Conservation (phyloP, 768 basidiomycete genomes). For the Leccinum subgranulosum region DNA sequence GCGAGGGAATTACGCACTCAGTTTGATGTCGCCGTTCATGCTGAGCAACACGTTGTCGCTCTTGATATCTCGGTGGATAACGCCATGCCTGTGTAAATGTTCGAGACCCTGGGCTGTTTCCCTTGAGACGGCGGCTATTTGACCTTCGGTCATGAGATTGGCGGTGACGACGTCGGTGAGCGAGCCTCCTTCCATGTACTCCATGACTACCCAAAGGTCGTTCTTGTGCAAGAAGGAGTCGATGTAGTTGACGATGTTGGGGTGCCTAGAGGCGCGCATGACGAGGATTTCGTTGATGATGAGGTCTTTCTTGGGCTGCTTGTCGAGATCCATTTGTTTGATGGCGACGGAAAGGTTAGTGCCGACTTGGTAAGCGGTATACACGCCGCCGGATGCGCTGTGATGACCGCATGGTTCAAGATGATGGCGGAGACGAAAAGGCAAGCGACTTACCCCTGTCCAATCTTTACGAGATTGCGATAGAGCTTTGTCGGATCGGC, state of each 20-base stretch:
- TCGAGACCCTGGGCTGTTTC: conserved; percentile 92
- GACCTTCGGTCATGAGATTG: conserved; percentile 95
- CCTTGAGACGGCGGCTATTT: conserved; percentile 94
- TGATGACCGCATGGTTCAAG: conserved; percentile 6
- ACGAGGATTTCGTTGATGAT: conserved; percentile 99
- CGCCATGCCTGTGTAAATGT: conserved; percentile 93
- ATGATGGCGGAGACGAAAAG: not conserved
- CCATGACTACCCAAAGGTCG: conserved; percentile 99
- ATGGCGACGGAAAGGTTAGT: conserved; percentile 94
- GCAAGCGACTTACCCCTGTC: conserved; percentile 75
- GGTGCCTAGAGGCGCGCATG: conserved; percentile 94
- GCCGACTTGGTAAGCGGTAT: conserved; percentile 96
- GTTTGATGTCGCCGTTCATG: conserved; percentile 93
- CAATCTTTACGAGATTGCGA: conserved; percentile 92
- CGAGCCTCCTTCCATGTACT: conserved; percentile 97
- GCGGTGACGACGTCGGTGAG: conserved; percentile 91
- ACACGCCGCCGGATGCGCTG: conserved; percentile 96
- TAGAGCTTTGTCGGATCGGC: conserved; percentile 95
- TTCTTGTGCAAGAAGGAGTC: conserved; percentile 98
- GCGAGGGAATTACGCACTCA: conserved; percentile 65
- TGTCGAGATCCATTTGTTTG: conserved; percentile 99
- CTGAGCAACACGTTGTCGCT: conserved; percentile 94
- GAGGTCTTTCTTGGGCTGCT: conserved; percentile 98
- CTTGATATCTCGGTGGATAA: conserved; percentile 99
- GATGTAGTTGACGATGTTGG: conserved; percentile 99